Conservation (phyloP, 306 rosid species). For the barrel medic (Medicago truncatula) region DNA sequence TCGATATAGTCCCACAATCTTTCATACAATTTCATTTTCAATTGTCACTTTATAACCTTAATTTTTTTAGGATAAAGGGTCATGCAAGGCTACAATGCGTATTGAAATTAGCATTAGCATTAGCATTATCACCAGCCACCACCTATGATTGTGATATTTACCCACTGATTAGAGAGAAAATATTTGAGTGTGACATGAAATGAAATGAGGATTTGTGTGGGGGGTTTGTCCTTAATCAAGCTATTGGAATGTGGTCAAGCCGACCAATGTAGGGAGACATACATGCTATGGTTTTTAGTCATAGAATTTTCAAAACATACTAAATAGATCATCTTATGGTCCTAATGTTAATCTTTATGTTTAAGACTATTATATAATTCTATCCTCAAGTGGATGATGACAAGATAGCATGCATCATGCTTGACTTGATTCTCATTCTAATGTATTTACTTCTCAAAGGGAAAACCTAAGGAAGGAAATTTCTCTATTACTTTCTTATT, state of each 20-base stretch:
- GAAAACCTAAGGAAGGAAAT: too few species aligned
- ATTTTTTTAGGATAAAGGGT: conserved; percentile 37
- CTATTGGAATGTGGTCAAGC: conserved; percentile 42
- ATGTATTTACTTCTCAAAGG: neutral
- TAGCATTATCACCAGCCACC: conserved; percentile 10
- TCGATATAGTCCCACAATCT: neutral
- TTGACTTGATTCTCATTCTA: conserved; percentile 3
- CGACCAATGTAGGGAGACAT: conserved; percentile 48
- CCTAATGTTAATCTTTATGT: conserved; percentile 41
- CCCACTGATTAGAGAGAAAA: conserved; percentile 41
- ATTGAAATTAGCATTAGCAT: neutral
- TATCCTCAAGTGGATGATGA: conserved; percentile 47
- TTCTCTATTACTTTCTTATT: too few species aligned
- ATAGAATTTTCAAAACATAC: conserved; percentile 37
- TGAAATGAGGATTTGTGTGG: conserved; percentile 35
- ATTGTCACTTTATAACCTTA: conserved; percentile 12
- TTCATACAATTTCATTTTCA: neutral
- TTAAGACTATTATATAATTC: conserved; percentile 40
- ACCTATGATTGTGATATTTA: conserved; percentile 50
- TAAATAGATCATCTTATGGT: conserved; percentile 21
- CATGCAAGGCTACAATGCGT: neutral
- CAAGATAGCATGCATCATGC: conserved; percentile 38
- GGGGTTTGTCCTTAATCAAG: conserved; percentile 41
- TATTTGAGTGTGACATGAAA: conserved; percentile 42
- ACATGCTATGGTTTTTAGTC: conserved; percentile 24